Evolutionary conservation across 768 basidiomycete genomes (phyloP).

Genomic region (Leccinum disarticulatum): DNA sequence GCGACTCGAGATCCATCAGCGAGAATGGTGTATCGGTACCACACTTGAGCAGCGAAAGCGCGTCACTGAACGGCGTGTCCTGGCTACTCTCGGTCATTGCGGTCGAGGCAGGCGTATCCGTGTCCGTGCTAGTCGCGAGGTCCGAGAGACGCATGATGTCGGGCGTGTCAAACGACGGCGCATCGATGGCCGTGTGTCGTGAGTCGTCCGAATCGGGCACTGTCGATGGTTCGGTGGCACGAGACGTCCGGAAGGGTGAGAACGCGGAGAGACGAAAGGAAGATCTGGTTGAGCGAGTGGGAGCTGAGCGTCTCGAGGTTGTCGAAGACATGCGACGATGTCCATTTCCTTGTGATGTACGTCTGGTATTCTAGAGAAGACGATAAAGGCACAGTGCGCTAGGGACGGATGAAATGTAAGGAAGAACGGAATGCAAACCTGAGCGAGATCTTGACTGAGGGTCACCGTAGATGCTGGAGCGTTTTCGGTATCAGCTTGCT

Average conservation of each 20-base stretch:
- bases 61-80: conserved; percentile 24
- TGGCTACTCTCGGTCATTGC: conserved; percentile 7
- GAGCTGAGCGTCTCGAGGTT: conserved; percentile 18
- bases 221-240: neutral
- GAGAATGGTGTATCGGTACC: conserved; percentile 10
- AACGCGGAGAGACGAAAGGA: conserved; percentile 27
- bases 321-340: conserved; percentile 25
- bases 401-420: neutral
- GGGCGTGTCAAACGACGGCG: conserved; percentile 11
- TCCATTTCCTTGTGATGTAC: conserved; percentile 15
- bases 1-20: conserved; percentile 8
- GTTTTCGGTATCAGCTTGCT: conserved; percentile 6
- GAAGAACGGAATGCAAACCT: conserved; percentile 20
- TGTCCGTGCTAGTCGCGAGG: conserved; percentile 5
- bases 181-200: neutral
- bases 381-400: neutral
- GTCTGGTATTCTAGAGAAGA: conserved; percentile 21
- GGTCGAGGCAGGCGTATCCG: conserved; percentile 14
- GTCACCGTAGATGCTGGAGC: conserved; percentile 18
- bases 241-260: conserved; percentile 11
- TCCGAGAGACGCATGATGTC: conserved; percentile 19
- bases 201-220: neutral
- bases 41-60: conserved; percentile 16
- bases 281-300: conserved; percentile 8
- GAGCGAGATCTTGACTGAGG: conserved; percentile 29